Base-by-base conservation (phyloP, 2,329 filamentous ascomycete species). In the Ophiosphaerella herpotricha region DNA sequence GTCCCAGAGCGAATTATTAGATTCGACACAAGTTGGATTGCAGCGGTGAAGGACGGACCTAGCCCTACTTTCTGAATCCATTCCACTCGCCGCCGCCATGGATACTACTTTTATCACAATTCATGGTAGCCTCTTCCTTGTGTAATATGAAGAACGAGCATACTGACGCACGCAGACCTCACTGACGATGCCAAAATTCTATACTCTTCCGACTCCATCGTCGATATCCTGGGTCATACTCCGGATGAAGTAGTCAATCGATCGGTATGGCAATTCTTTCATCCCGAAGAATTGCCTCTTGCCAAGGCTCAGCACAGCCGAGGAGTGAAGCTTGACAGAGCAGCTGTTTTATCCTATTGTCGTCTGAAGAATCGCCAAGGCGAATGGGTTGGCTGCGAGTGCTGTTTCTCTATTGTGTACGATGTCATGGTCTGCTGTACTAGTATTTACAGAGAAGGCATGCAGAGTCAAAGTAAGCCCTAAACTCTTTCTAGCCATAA, bases 61-160 rank as follows among this genome's bases (percentile, higher is more conserved):
- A 11, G 7, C 29, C 29, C 21, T 14, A 7, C 24, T 40, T 36
- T 39, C 34, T n/a, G 14, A 34, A 23, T 18, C 23, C 18, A 41
- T 31, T 36, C 2, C 7, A 29, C 26, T 29, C 26, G 7, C 43
- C 18, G 52, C 50, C 57, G 59, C 50, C 41, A 72, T 72, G 89
- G 89, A 92, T 75, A 88, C 88, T 61, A 94, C 90, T 29, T 95
- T 95, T 76, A 94, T 95, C 77, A 91, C 90, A 61, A 94, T 95
- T 69, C 90, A 94, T 71, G 90, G 90, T 89, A 76, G 77, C 85
- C 55, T 48, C 9, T 16, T 43, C 51, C 43, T 37, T 24, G 38
- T n/a, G 11, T 12, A 14, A 12, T 36, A 34, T 38, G 21, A 32
- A 42, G 54, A 64, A 43, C 47, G 13, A 23, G 34, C 14, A 12